phyloP scores from a whole-genome alignment of 768 basidiomycete genomes.

The Chiua virens region DNA sequence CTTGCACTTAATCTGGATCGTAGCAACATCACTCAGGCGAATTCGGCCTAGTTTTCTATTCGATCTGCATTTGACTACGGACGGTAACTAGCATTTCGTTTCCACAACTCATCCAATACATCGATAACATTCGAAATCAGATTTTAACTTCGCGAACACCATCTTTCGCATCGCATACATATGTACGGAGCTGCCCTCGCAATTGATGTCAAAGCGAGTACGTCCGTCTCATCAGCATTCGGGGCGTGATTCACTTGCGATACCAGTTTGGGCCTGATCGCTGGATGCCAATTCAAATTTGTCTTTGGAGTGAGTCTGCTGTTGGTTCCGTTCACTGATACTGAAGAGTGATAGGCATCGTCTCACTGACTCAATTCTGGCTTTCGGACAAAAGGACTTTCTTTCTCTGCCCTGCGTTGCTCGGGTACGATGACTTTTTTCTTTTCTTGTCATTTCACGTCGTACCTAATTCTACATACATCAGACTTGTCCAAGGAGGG shows the following conservation, averaged over 20 bases:
- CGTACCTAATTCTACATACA: not conserved
- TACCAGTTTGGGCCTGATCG: slow-evolving; percentile 57
- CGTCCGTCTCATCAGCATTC: slow-evolving; percentile 7
- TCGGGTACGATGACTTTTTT: slow-evolving; percentile 35
- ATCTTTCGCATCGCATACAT: slow-evolving; percentile 53
- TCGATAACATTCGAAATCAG: slow-evolving; percentile 23
- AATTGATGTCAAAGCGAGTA: slow-evolving; percentile 59
- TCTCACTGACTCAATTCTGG: slow-evolving; percentile 56
- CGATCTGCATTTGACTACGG: slow-evolving; percentile 52
- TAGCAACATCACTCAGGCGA: slow-evolving; percentile 55
- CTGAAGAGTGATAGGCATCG: slow-evolving; percentile 28
- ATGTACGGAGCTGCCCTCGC: slow-evolving; percentile 60
- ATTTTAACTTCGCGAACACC: slow-evolving; percentile 57
- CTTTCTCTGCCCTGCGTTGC: slow-evolving; percentile 46
- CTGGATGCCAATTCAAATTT: slow-evolving; percentile 63
- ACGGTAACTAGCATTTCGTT: slow-evolving; percentile 31
- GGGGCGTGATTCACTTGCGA: not conserved
- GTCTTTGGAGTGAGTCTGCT: slow-evolving; percentile 43
- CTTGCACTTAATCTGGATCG: slow-evolving; percentile 56
- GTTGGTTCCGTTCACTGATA: not conserved
- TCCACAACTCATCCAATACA: not conserved
- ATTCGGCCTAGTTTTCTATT: slow-evolving; percentile 56
- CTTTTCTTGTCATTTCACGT: not conserved
- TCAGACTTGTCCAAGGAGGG: slow-evolving; percentile 48
- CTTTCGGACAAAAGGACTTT: slow-evolving; percentile 51